These are phyloP conservation scores for Juncus inflexus DNA, from an alignment of 176 grass and related monocot genomes.

Conservation along the genomic window DNA sequence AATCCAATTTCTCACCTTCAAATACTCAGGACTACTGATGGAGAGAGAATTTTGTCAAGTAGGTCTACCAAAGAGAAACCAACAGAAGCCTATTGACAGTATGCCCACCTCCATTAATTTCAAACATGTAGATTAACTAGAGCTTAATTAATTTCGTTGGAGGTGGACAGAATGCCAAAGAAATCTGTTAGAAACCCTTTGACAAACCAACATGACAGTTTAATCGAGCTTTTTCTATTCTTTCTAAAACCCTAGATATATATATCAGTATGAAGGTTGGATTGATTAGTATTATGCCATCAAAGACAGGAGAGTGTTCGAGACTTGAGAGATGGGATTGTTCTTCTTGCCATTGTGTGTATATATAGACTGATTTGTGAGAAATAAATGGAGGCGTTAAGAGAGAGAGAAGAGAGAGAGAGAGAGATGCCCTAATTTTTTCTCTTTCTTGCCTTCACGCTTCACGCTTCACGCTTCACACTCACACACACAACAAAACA, in stretches of 20 bases:
- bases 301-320: background rate
- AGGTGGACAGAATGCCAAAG: conserved; percentile 54
- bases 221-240: background rate
- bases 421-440: conserved; percentile 13
- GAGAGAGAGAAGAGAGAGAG: background rate
- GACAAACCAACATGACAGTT: conserved; percentile 32
- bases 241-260: background rate
- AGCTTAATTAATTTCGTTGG: conserved; percentile 14
- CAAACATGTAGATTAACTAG: too few relatives aligned
- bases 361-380: conserved; percentile 20
- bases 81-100: conserved; percentile 32
- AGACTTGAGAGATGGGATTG: conserved; percentile 13
- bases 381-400: background rate
- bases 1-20: too few relatives aligned
- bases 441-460: background rate
- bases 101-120: conserved; percentile 31
- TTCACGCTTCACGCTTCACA: too few relatives aligned
- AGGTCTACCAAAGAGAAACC: conserved; percentile 32
- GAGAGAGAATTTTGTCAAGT: conserved; percentile 15
- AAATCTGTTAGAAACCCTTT: conserved; percentile 42
- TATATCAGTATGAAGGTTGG: background rate
- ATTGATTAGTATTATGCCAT: background rate
- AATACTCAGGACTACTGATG: background rate
- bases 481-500: conserved; percentile 11
- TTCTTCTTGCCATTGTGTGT: conserved; percentile 13